phyloP scores from a whole-genome alignment of 495 filamentous ascomycete genomes.

The Penicillium cataractarum region DNA sequence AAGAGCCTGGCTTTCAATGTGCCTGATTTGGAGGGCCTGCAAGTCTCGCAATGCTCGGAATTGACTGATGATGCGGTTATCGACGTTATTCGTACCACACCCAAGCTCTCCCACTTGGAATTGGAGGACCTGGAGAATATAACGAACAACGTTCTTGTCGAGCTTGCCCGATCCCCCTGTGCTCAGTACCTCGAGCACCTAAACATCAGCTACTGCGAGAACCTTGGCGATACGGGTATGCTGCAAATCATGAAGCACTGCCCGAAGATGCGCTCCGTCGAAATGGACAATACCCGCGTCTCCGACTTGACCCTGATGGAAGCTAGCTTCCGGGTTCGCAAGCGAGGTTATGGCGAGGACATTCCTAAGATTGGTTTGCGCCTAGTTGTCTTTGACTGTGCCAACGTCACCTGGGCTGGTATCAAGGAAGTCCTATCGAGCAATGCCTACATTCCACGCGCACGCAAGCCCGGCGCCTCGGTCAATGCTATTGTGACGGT shows the following conservation, averaged over 20 bases:
- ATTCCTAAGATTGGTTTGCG: slow-evolving; percentile 66
- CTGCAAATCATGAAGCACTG: slow-evolving; percentile 79
- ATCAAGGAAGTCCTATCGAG: slow-evolving; percentile 82
- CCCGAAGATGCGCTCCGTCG: slow-evolving; percentile 65
- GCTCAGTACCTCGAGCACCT: slow-evolving; percentile 73
- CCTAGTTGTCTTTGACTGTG: slow-evolving; percentile 89
- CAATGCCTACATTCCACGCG: slow-evolving; percentile 68
- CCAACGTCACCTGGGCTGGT: slow-evolving; percentile 89
- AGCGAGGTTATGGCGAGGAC: slow-evolving; percentile 59
- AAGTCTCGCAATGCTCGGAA: slow-evolving; percentile 69
- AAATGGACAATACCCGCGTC: slow-evolving; percentile 93
- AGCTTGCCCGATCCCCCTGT: slow-evolving; percentile 76
- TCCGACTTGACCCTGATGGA: slow-evolving; percentile 87
- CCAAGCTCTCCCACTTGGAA: slow-evolving; percentile 82
- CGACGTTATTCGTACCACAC: slow-evolving; percentile 72
- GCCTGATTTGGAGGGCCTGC: slow-evolving; percentile 79
- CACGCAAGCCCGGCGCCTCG: slow-evolving; percentile 27
- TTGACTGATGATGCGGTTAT: slow-evolving; percentile 75
- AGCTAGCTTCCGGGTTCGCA: slow-evolving; percentile 73
- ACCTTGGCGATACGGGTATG: slow-evolving; percentile 82
- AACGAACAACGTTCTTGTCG: slow-evolving; percentile 71
- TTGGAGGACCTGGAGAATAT: slow-evolving; percentile 81
- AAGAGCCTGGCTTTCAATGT: slow-evolving; percentile 70
- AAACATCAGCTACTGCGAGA: slow-evolving; percentile 87
- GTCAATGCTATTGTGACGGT: slow-evolving; percentile 32